A percentile compares a stretch with the other conserved stretches of the same genome.
Conservation (phyloP, 2,329 filamentous ascomycete species). For the Coleophoma cylindrospora region DNA sequence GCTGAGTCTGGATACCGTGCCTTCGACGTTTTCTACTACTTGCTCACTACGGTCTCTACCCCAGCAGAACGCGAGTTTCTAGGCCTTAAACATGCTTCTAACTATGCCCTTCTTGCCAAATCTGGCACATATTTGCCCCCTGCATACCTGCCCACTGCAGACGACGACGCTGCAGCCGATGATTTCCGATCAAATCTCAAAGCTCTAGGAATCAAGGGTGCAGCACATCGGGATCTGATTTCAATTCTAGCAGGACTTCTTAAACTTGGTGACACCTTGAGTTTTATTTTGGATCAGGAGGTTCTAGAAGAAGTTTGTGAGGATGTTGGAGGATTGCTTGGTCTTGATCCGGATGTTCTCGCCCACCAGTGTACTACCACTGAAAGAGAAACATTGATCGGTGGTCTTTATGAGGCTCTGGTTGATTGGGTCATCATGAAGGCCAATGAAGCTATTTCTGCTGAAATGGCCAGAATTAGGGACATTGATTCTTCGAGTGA, state of each 20-base stretch:
- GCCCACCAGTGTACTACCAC: constrained; percentile 74
- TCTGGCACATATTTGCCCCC: constrained; percentile 85
- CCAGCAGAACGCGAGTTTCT: constrained; percentile 86
- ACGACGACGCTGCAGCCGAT: constrained; percentile 88
- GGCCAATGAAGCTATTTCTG: constrained; percentile 78
- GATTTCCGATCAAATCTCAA: constrained; percentile 86
- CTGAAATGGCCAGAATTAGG: constrained; percentile 64
- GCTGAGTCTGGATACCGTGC: constrained; percentile 77
- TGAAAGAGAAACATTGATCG: constrained; percentile 77
- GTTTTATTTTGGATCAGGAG: constrained; percentile 80
- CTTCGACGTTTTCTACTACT: constrained; percentile 97
- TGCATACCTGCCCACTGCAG: constrained; percentile 83
- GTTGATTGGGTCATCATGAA: constrained; percentile 92
- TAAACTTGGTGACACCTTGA: constrained; percentile 86
- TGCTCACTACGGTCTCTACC: constrained; percentile 86
- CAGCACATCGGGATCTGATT: constrained; percentile 74
- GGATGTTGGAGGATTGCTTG: constrained; percentile 81
- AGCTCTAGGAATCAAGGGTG: constrained; percentile 89
- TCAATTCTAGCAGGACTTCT: constrained; percentile 81
- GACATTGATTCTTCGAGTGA: constrained; percentile 65
- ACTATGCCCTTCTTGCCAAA: constrained; percentile 73
- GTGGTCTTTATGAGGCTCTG: constrained; percentile 84
- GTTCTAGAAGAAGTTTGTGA: constrained; percentile 81
- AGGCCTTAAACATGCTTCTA: constrained; percentile 69
- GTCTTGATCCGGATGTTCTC: constrained; percentile 80